phyloP scores from a whole-genome alignment of 805 yeast genomes.

The Nakazawaea wyomingensis region DNA sequence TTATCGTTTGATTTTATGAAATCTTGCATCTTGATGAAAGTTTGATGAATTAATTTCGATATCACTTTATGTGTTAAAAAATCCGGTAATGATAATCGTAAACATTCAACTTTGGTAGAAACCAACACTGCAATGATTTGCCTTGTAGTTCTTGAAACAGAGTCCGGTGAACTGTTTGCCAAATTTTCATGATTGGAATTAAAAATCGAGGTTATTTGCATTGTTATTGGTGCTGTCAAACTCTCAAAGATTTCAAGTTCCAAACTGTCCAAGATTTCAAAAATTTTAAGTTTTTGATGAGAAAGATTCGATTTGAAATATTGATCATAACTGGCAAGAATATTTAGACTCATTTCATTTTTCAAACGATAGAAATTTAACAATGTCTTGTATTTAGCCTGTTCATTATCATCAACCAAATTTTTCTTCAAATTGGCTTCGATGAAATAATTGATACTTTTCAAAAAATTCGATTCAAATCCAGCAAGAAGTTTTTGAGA shows the following conservation, averaged over 20 bases:
- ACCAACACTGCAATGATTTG: constrained; percentile 6
- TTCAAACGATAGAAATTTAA: constrained; percentile 49
- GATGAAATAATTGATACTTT: constrained; percentile 28
- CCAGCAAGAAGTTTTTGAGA: constrained; percentile 23
- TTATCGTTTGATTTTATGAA: background rate
- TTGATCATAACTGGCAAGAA: constrained; percentile 45
- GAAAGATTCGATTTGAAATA: constrained; percentile 42
- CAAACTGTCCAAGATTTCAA: constrained; percentile 38
- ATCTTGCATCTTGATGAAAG: constrained; percentile 6
- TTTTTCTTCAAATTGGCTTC: constrained; percentile 43
- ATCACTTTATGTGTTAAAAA: background rate
- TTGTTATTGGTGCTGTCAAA: constrained; percentile 19
- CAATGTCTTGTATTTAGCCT: constrained; percentile 36
- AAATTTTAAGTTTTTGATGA: constrained; percentile 38
- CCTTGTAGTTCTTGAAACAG: constrained; percentile 4
- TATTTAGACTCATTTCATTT: constrained; percentile 39
- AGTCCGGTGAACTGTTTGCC: background rate
- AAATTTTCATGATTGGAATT: background rate
- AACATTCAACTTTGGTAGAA: background rate
- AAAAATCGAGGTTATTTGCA: constrained; percentile 7
- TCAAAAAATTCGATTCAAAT: constrained; percentile 29
- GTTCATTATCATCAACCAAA: constrained; percentile 32
- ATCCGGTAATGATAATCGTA: constrained; percentile 3
- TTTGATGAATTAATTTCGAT: constrained; percentile 2
- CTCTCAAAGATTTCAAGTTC: constrained; percentile 51